Evolutionary conservation across 106 monocot genomes (phyloP), one percentile per base, ranked within the genome.

Genomic region (Dendrobium nobile): DNA sequence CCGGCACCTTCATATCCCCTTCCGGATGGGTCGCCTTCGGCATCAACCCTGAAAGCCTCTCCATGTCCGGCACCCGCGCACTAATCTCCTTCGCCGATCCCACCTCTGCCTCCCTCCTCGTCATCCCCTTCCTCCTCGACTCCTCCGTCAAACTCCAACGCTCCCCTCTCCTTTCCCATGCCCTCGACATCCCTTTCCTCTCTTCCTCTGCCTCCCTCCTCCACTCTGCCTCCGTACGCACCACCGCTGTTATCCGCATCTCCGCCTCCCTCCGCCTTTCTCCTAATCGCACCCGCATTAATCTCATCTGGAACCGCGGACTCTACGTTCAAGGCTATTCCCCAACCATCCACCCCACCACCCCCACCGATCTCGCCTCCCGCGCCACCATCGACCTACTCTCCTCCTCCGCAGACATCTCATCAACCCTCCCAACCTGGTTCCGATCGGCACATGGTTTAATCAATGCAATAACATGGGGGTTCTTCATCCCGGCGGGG

Each of bases 221-320:
- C 51, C 40, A 26, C 28, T 68, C 79, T 9, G 56, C 78, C 8
- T 31, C 81, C 27, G 72, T 75, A 55, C 40, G 42, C 31, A 84
- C 90, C 78, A 82, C 85, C 77, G 27, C 20, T 28, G 86, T 92
- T 22, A 72, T 82, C 44, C 90, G 92, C 84, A 86, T 84, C 80
- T 90, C 88, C 67, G 85, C 82, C 28, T 17, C 93, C 22, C 77
- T 48, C 45, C 85, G 90, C 7, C 85, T 93, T 3, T 67, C 76
- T 16, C 83, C 85, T 9, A 96, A 96, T 80, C 82, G 79, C 22
- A 96, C 96, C 61, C 84, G 75, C 20, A 26, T 96, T 54, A 77
- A 96, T 83, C 92, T 85, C 42, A 90, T 96, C 1, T 96, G 96
- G 96, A 96, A 93, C 90, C 79, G 93, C 11, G 96, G 96, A 4